phyloP scores from a whole-genome alignment of 2,329 filamentous ascomycete genomes.

The Fusarium buharicum region DNA sequence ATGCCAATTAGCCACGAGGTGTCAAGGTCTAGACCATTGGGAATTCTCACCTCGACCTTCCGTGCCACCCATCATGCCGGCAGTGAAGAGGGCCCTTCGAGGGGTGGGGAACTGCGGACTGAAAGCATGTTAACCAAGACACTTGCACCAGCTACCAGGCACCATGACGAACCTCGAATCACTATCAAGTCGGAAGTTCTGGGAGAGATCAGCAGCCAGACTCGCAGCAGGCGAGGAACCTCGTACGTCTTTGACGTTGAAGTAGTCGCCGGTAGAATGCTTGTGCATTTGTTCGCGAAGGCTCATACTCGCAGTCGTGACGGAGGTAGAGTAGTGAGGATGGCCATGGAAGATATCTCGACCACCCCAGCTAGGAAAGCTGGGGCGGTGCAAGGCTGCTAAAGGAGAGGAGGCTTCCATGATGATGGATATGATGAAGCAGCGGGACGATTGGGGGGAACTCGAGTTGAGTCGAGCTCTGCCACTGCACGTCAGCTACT shows the following conservation, averaged over 20 bases:
- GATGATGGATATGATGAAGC: slow-evolving; percentile 42
- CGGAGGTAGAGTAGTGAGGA: slow-evolving; percentile 60
- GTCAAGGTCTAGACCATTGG: neutral
- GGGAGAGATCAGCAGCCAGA: slow-evolving; percentile 91
- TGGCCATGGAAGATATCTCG: slow-evolving; percentile 64
- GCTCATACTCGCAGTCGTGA: slow-evolving; percentile 76
- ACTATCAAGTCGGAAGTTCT: slow-evolving; percentile 94
- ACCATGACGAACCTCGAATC: slow-evolving; percentile 74
- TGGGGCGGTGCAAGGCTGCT: slow-evolving; percentile 86
- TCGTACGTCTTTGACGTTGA: slow-evolving; percentile 78
- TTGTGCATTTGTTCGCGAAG: slow-evolving; percentile 78
- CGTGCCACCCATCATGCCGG: slow-evolving; percentile 52
- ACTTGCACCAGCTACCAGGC: slow-evolving; percentile 2
- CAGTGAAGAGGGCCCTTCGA: slow-evolving; percentile 55
- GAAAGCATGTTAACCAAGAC: slow-evolving; percentile 36
- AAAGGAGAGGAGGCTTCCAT: slow-evolving; percentile 97
- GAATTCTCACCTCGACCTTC: slow-evolving; percentile 50
- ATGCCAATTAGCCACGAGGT: slow-evolving; percentile 40
- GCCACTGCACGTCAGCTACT: slow-evolving; percentile 34
- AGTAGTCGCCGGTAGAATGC: slow-evolving; percentile 73
- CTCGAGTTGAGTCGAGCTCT: slow-evolving; percentile 34
- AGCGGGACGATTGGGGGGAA: slow-evolving; percentile 34
- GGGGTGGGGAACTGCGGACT: slow-evolving; percentile 57
- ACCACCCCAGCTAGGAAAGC: slow-evolving; percentile 69
- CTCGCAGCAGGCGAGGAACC: slow-evolving; percentile 92